These are phyloP conservation scores for Fusarium oligoseptatum DNA, from an alignment of 2,329 filamentous ascomycete species.

Conservation along the genomic window DNA sequence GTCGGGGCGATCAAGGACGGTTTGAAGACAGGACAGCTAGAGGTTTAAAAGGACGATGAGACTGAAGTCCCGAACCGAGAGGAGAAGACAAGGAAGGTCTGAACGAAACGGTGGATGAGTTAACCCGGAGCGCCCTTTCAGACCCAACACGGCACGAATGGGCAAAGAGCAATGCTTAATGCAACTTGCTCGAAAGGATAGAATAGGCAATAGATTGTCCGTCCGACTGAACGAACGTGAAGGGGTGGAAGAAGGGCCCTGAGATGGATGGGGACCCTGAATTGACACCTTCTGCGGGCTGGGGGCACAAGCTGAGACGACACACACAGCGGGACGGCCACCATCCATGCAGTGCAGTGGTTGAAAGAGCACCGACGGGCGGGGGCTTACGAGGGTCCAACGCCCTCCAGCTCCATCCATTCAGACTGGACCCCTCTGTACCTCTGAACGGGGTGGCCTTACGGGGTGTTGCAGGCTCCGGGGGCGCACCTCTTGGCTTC, in stretches of 20 bases:
- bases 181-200: conserved; percentile 23
- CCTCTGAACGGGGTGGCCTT: conserved; percentile 13
- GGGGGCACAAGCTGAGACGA: conserved; percentile 21
- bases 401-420: conserved; percentile 2
- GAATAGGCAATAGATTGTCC: conserved; percentile 39
- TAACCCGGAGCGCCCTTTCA: conserved; percentile 1
- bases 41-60: conserved; percentile 6
- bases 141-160: conserved; percentile 6
- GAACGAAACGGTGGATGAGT: conserved; percentile 5
- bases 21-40: not conserved
- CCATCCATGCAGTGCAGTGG: conserved; percentile 9
- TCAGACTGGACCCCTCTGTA: conserved; percentile 16
- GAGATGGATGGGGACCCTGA: conserved; percentile 39
- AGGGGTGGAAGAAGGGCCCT: conserved; percentile 20
- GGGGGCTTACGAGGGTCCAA: conserved; percentile 30
- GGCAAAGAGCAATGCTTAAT: conserved; percentile 19
- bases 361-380: conserved; percentile 22
- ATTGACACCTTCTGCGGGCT: conserved; percentile 41
- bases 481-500: not conserved
- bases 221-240: not conserved
- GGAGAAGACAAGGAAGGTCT: conserved; percentile 1
- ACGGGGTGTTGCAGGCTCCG: conserved; percentile 7
- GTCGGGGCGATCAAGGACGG: conserved; percentile 6
- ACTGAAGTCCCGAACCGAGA: conserved; percentile 13
- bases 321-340: conserved; percentile 16